These are phyloP conservation scores for Dictyostelium discoideum DNA, from an alignment of 78 protist species.

Conservation along the genomic window DNA sequence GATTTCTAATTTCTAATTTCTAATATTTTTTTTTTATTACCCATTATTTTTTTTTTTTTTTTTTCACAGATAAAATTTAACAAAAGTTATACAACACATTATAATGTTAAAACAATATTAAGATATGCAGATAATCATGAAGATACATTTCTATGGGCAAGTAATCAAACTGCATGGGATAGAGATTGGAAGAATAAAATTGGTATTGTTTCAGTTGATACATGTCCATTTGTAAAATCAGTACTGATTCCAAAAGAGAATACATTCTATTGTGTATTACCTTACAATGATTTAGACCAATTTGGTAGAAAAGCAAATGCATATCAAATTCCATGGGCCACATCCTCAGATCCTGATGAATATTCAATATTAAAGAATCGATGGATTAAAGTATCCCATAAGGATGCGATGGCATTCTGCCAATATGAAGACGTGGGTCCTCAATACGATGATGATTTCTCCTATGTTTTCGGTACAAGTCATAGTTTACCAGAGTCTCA, in stretches of 20 bases:
- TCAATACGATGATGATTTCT: not conserved
- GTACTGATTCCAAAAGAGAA: slow-evolving; percentile 20
- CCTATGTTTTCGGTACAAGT: slow-evolving; percentile 42
- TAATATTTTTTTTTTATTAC: not conserved
- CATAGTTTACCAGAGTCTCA: slow-evolving; percentile 19
- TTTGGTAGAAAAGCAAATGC: slow-evolving; percentile 38
- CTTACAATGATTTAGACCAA: slow-evolving; percentile 31
- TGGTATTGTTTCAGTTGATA: not conserved
- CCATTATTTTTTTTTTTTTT: no score
- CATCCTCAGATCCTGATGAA: not conserved
- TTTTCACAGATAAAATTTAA: not conserved
- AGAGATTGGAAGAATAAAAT: not conserved
- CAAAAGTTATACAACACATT: slow-evolving; percentile 37
- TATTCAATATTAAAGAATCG: slow-evolving; percentile 3
- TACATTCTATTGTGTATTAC: slow-evolving; percentile 32
- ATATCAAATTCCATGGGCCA: slow-evolving; percentile 35
- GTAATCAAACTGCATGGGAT: slow-evolving; percentile 18
- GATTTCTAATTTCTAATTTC: not conserved
- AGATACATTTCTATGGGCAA: not conserved
- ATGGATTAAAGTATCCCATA: slow-evolving; percentile 9
- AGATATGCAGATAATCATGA: not conserved
- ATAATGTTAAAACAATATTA: slow-evolving; percentile 21
- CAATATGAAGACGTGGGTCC: slow-evolving; percentile 59
- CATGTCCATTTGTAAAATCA: not conserved
- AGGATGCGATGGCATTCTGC: slow-evolving; percentile 20